Conservation (phyloP, 2,329 filamentous ascomycete species). For the Didymella sp. region DNA sequence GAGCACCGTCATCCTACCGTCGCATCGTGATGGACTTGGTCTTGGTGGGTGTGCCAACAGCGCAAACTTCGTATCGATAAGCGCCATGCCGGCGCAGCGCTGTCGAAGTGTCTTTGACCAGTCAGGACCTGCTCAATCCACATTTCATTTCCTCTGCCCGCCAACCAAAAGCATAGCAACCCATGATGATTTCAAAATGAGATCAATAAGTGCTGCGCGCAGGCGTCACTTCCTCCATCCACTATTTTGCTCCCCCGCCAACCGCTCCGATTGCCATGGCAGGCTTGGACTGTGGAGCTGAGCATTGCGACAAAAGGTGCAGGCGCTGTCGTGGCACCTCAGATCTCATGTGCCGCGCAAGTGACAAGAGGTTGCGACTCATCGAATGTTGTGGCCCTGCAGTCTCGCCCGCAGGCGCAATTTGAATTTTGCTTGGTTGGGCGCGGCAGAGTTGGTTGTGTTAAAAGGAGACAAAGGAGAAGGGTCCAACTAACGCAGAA, state of each 20-base stretch:
- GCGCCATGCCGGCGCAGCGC: constrained; percentile 22
- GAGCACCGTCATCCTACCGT: constrained; percentile 11
- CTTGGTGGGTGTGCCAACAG: constrained; percentile 11
- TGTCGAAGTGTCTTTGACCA: constrained; percentile 29
- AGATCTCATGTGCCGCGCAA: constrained; percentile 13
- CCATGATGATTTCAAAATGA: constrained; percentile 29
- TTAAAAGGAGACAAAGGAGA: constrained; percentile 2
- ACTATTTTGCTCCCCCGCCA: constrained; percentile 22
- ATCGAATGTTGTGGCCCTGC: constrained; percentile 8
- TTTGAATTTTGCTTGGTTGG: constrained; percentile 6
- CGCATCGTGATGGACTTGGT: constrained; percentile 1
- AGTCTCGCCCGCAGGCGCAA: constrained; percentile 1
- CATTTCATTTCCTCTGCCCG: constrained; percentile 38
- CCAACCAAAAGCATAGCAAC: constrained; percentile 30
- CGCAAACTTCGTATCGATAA: constrained; percentile 29
- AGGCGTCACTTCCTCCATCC: constrained; percentile 25
- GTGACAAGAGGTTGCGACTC: constrained; percentile 3
- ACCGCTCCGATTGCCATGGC: constrained; percentile 19
- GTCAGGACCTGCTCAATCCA: constrained; percentile 29
- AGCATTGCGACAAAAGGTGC: constrained; percentile 15
- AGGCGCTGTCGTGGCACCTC: constrained; percentile 20
- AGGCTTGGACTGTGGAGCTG: constrained; percentile 20
- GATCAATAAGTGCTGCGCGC: constrained; percentile 32
- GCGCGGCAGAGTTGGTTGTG: constrained; percentile 9
- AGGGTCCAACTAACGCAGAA: too few species aligned